Evolutionary conservation across 2,329 filamentous ascomycete species (phyloP), one percentile per base, ranked within the genome.

Genomic region (Xylariaceae sp.): DNA sequence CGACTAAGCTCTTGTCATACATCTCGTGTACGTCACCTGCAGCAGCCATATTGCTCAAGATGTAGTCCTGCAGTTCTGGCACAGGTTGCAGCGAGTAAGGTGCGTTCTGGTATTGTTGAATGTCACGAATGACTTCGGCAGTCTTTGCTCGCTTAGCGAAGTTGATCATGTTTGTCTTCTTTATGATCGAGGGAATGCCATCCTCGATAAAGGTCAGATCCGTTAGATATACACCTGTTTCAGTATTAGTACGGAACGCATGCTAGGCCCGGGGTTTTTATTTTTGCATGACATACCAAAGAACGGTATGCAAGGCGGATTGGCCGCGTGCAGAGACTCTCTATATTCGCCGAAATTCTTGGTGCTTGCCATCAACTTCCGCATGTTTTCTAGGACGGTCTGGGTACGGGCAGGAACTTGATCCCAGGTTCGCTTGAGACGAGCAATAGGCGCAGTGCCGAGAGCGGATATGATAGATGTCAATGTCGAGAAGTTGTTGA

Each of bases 181-280:
- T 97, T 71, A 95, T 90, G 61, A 96, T 83, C 10, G 91, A 95
- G 3, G 94, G 90, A 55, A 99, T 99, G 59, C 94, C 94, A 64
- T 99, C 92, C 69, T 99, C 94, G 57, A 99, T 99, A 65, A 99
- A 99, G 1, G 92, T 97, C 51, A 99, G 76, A 73, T 99, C 94
- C 51, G 94, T 99, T 54, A 99, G 75, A 68, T 97, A 99, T 48
- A 97, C 92, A 70, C 90, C 90, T 94, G 59, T 35, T 5, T 11
- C 41, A 55, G 27, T 15, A 47, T 52, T 52, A 27, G 22, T 7
- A 27, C 4, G 4, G 22, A 45, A 45, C 45, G 12, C 3, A 45
- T 38, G 10, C 12, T 40, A 6, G 33, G 38, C 12, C 11, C 15
- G 36, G 33, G 2, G 27, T 17, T n/a, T n/a, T 12, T 15, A 40